Evolutionary conservation across 2,329 filamentous ascomycete species (phyloP).

Genomic region (Aureobasidium pullulans): DNA sequence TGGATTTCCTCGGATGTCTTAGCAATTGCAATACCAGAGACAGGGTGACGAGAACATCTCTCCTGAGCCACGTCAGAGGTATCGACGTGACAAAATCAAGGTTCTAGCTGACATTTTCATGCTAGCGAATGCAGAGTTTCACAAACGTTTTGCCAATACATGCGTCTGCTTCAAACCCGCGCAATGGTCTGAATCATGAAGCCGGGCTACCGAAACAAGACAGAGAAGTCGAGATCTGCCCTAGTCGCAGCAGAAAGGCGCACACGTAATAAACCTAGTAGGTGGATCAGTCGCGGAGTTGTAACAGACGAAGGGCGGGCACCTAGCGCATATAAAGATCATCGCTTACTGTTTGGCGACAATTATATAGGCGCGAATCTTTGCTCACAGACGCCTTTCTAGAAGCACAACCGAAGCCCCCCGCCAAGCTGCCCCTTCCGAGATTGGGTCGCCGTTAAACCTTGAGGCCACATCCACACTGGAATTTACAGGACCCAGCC

Average conservation of each 20-base stretch:
- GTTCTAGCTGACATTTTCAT: constrained; percentile 11
- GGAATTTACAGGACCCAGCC: neutral
- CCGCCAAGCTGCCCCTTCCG: constrained; percentile 5
- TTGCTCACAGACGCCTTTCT: constrained; percentile 7
- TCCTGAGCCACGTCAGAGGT: constrained; percentile 7
- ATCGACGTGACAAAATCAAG: neutral
- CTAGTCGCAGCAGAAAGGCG: neutral
- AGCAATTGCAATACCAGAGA: neutral
- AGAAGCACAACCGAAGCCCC: constrained; percentile 10
- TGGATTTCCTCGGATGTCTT: neutral
- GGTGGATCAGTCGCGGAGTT: neutral
- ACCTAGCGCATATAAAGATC: constrained; percentile 4
- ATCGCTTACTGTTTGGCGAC: constrained; percentile 9
- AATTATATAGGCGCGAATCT: neutral
- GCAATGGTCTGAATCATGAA: constrained; percentile 5
- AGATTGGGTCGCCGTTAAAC: constrained; percentile 11
- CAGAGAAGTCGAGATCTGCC: neutral
- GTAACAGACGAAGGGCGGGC: neutral
- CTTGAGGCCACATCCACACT: constrained; percentile 6
- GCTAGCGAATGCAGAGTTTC: constrained; percentile 13
- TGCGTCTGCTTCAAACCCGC: constrained; percentile 3
- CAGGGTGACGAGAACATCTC: neutral
- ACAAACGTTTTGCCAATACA: constrained; percentile 14
- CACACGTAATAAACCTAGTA: neutral
- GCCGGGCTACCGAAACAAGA: constrained; percentile 9